These are phyloP conservation scores for Fonsecaea pedrosoi DNA, from an alignment of 2,329 filamentous ascomycete species.

Conservation along the genomic window DNA sequence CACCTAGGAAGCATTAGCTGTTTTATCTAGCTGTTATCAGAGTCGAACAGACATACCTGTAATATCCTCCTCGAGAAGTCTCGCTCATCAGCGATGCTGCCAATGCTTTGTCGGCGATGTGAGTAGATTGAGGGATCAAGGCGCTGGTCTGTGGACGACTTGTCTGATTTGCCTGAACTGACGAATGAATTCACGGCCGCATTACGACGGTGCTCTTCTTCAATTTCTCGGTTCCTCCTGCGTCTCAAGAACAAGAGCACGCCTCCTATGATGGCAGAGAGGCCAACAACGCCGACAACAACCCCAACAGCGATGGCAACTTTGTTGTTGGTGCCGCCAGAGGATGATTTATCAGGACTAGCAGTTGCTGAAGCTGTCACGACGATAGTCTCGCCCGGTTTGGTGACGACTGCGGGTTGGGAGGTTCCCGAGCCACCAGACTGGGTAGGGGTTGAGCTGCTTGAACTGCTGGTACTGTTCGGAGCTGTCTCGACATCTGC, in stretches of 20 bases:
- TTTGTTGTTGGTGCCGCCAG: slow-evolving; percentile 65
- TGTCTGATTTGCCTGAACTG: slow-evolving; percentile 65
- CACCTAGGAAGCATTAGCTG: slow-evolving; percentile 26
- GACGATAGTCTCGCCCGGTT: slow-evolving; percentile 45
- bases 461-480: slow-evolving; percentile 39
- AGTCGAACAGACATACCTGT: slow-evolving; percentile 68
- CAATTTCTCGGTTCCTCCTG: slow-evolving; percentile 75
- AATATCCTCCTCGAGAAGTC: slow-evolving; percentile 96
- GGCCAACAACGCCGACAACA: slow-evolving; percentile 78
- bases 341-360: slow-evolving; percentile 43
- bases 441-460: slow-evolving; percentile 53
- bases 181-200: slow-evolving; percentile 77
- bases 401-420: slow-evolving; percentile 34
- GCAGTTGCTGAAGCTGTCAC: slow-evolving; percentile 46
- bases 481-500: slow-evolving; percentile 46
- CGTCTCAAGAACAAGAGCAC: slow-evolving; percentile 76
- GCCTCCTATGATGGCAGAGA: slow-evolving; percentile 71
- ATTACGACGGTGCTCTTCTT: slow-evolving; percentile 84
- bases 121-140: slow-evolving; percentile 84
- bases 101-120: slow-evolving; percentile 84
- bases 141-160: slow-evolving; percentile 78
- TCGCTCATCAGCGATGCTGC: slow-evolving; percentile 95
- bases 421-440: slow-evolving; percentile 42
- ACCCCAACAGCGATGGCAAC: slow-evolving; percentile 86
- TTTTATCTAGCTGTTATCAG: background rate